Percentiles rank a stretch among this genome's conserved stretches.
phyloP scores from a whole-genome alignment of 352 stramenopile genomes.

The Pythium grandisporangium region DNA sequence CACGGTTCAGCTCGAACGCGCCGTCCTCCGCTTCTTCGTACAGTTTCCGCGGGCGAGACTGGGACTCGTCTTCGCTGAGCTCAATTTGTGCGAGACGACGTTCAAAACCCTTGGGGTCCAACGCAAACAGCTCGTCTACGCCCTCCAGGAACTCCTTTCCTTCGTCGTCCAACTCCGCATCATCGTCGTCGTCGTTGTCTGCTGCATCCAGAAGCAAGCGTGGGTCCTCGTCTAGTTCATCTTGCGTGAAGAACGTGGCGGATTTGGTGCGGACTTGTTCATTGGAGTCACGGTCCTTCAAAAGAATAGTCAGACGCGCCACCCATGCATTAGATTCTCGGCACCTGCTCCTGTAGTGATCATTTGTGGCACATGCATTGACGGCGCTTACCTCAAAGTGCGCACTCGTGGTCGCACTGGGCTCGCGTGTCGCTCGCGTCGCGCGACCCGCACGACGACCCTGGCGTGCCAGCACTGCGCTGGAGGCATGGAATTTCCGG shows the following conservation, averaged over 20 bases:
- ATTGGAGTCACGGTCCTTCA: constrained; percentile 8
- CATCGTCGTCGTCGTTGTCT: constrained; percentile 11
- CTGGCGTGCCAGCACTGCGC: constrained; percentile 22
- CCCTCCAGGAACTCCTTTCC: constrained; percentile 59
- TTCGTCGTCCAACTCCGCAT: constrained; percentile 36
- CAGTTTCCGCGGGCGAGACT: constrained; percentile 14
- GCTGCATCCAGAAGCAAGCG: constrained; percentile 3
- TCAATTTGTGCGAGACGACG: constrained; percentile 7
- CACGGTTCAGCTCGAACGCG: background rate
- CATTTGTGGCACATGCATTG: too few species aligned
- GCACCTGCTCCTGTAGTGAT: too few species aligned
- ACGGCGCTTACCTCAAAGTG: too few species aligned
- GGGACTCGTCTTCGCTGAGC: constrained; percentile 29
- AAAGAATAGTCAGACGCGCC: too few species aligned
- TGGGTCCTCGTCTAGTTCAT: constrained; percentile 17
- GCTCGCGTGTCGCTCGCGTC: too few species aligned
- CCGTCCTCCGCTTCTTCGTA: constrained; percentile 5
- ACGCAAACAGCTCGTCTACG: constrained; percentile 55
- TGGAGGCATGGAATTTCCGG: constrained; percentile 31
- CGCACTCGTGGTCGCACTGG: too few species aligned
- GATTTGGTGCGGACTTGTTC: too few species aligned
- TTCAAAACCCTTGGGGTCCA: constrained; percentile 53
- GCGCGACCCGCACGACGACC: constrained; percentile 25
- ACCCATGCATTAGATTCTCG: too few species aligned
- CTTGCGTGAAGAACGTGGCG: constrained; percentile 16